Conservation (phyloP, 2,329 filamentous ascomycete species). For the Macroventuria anomochaeta region DNA sequence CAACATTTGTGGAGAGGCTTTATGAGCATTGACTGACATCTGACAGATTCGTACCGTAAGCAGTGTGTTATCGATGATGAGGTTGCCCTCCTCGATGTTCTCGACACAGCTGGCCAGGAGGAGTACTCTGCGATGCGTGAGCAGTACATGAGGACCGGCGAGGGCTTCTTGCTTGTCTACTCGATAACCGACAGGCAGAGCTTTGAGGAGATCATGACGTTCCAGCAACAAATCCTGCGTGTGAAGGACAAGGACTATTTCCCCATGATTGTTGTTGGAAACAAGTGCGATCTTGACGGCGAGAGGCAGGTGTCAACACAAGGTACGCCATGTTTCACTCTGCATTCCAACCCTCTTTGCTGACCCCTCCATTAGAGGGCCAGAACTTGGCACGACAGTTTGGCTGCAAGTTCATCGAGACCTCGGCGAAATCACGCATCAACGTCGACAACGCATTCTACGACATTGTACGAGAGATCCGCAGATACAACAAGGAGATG, state of each 20-base stretch:
- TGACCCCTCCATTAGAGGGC: constrained; percentile 71
- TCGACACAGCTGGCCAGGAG: constrained; percentile 97
- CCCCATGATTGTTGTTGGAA: constrained; percentile 97
- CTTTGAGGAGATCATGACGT: constrained; percentile 98
- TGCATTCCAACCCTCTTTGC: constrained; percentile 15
- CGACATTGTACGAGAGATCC: constrained; percentile 96
- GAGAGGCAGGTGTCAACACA: constrained; percentile 91
- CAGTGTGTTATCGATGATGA: constrained; percentile 99
- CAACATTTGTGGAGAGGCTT: not conserved
- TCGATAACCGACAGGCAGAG: constrained; percentile 97
- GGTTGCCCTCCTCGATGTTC: constrained; percentile 94
- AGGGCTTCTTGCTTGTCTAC: constrained; percentile 97
- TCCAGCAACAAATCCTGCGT: constrained; percentile 96
- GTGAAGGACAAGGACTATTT: constrained; percentile 99
- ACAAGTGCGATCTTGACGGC: constrained; percentile 97
- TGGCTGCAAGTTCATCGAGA: constrained; percentile 98
- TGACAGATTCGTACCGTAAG: constrained; percentile 96
- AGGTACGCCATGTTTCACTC: constrained; percentile 64
- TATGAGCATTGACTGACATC: constrained; percentile 1
- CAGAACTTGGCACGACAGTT: constrained; percentile 85
- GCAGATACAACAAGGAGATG: constrained; percentile 98
- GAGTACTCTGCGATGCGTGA: constrained; percentile 99
- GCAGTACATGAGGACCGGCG: constrained; percentile 99
- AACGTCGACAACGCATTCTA: constrained; percentile 99
- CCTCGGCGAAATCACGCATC: constrained; percentile 95